Evolutionary conservation across 2,329 filamentous ascomycete genomes (phyloP), one percentile per base, ranked within the genome.

Genomic region (Aspergillus fijiensis): DNA sequence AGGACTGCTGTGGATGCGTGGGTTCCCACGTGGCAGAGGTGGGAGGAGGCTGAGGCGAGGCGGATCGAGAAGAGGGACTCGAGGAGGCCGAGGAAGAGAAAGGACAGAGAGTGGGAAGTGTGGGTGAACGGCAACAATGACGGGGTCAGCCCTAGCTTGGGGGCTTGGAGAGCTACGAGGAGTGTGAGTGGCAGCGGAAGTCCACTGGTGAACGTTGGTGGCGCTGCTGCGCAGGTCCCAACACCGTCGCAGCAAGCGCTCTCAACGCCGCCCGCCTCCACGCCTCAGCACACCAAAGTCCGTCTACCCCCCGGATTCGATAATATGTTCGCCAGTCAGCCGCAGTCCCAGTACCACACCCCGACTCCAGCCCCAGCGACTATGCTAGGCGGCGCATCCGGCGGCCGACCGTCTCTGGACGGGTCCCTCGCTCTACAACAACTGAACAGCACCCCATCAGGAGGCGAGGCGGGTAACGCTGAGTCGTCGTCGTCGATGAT

Each of bases 1-100:
- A 71, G 74, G 49, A 70, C 67, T 9, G 74, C 71, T 1, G 68
- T 78, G 5, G 76, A 78, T 63, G 64, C 69, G n/a, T 78, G 76
- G 76, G 73, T 78, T 42, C 76, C 76, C 3, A 75, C 73, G 12
- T 78, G 76, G 76, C 69, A 70, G 62, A 70, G 70, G 39, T 77
- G 75, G 67, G 74, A 77, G 59, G 69, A 74, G 31, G 67, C 75
- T 0, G 76, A 78, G 63, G 72, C 71, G 6, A 65, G 65, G 31
- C 70, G 76, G 1, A 77, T 77, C 52, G 69, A 73, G 62, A 73
- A 72, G 47, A 69, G 76, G n/a, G 75, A 77, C 57, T 71, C 70
- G 35, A 68, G 71, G 29, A 71, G 71, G 42, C 62, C 69, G 33
- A 67, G 71, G 25, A 70, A 73, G 60, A 61, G 72, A 42, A 71